A percentile compares a stretch with the other conserved stretches of the same genome.
phyloP scores from a whole-genome alignment of 2,329 filamentous ascomycete genomes.

The Aspergillus sp. region DNA sequence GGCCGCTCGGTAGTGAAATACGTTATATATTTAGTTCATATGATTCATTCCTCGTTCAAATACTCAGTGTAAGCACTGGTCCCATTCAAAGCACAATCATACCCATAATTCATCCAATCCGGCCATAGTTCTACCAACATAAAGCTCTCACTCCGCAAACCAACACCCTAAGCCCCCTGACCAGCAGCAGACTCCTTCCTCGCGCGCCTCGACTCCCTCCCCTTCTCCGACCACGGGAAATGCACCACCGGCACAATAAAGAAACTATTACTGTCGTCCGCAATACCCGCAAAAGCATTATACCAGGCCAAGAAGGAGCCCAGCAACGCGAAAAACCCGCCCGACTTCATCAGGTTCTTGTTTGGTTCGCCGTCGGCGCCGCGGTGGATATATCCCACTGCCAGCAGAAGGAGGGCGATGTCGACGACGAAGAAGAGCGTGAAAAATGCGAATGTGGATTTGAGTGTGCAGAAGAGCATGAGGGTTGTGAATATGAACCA shows the following conservation, averaged over 20 bases:
- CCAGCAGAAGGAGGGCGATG: conserved; percentile 71
- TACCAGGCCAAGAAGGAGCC: conserved; percentile 85
- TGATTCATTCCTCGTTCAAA: too few relatives aligned
- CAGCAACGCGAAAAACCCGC: conserved; percentile 74
- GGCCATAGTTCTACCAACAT: too few relatives aligned
- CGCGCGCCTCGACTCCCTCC: neutral
- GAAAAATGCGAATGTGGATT: conserved; percentile 77
- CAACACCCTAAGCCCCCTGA: neutral
- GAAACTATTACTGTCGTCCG: conserved; percentile 72
- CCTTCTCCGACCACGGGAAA: conserved; percentile 76
- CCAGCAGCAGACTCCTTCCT: neutral
- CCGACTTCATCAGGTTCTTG: conserved; percentile 62
- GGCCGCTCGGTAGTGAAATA: too few relatives aligned
- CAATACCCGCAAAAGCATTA: conserved; percentile 78
- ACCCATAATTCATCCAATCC: too few relatives aligned
- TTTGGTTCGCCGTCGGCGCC: conserved; percentile 43
- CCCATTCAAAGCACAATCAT: too few relatives aligned
- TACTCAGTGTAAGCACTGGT: too few relatives aligned
- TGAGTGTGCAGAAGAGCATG: conserved; percentile 70
- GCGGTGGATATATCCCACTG: conserved; percentile 61
- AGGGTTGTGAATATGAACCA: conserved; percentile 87
- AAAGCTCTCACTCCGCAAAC: too few relatives aligned
- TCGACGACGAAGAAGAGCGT: conserved; percentile 74
- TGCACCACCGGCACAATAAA: conserved; percentile 89
- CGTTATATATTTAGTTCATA: too few relatives aligned